These are phyloP conservation scores for Cercophora scortea DNA, from an alignment of 495 filamentous ascomycete genomes.

Conservation along the genomic window DNA sequence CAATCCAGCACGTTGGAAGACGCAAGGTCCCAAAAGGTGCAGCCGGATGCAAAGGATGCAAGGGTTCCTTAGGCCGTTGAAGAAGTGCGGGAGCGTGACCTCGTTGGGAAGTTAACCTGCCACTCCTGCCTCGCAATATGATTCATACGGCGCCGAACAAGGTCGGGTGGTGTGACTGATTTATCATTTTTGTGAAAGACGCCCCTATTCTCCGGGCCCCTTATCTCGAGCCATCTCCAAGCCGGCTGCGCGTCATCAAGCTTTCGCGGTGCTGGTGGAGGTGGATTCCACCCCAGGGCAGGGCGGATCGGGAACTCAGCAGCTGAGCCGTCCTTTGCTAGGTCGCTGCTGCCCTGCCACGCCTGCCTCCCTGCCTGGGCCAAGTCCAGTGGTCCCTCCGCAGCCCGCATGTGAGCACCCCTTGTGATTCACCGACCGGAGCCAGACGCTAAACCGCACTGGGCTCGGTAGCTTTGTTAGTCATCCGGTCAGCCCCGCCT, in stretches of 20 bases:
- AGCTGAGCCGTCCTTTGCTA: too few species aligned
- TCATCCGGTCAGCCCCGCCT: slow-evolving; percentile 25
- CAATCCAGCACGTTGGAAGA: too few species aligned
- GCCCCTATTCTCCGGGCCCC: too few species aligned
- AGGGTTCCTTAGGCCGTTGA: too few species aligned
- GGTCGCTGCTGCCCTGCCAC: neutral
- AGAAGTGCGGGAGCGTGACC: neutral
- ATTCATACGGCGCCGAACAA: slow-evolving; percentile 5
- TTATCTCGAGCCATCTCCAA: too few species aligned
- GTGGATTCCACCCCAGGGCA: too few species aligned
- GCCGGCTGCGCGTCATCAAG: too few species aligned
- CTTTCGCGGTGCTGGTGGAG: too few species aligned
- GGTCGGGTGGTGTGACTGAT: neutral
- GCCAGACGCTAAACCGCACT: slow-evolving; percentile 5
- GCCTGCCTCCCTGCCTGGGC: neutral
- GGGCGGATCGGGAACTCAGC: too few species aligned
- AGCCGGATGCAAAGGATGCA: too few species aligned
- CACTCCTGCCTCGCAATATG: neutral
- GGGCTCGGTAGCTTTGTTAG: slow-evolving; percentile 8
- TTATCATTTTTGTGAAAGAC: neutral
- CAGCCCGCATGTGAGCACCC: slow-evolving; percentile 19
- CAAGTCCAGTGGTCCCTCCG: neutral
- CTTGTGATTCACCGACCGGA: slow-evolving; percentile 20
- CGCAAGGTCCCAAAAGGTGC: too few species aligned
- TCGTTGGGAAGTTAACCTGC: too few species aligned